Base-by-base conservation (phyloP, 495 filamentous ascomycete species). In the Aspergillus cavernicola region DNA sequence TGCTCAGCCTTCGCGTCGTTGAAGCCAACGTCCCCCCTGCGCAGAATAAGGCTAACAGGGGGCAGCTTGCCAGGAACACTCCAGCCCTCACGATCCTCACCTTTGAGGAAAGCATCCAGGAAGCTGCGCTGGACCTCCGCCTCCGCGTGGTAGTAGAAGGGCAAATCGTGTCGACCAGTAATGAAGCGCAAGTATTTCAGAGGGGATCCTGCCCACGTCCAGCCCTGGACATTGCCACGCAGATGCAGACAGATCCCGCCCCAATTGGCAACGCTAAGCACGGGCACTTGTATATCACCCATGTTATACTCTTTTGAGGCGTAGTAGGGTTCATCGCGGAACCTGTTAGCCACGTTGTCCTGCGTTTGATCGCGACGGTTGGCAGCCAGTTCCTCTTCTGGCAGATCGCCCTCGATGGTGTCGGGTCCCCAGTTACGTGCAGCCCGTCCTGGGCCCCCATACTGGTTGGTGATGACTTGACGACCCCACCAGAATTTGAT, bases 181-280 rank as follows among this genome's bases (percentile, higher is more conserved):
- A 85, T 81, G 59, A 85, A 80, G 9, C 82, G 75, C 1, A 85
- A 65, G 48, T 79, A 85, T 62, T 85, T 85, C 50, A 77, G 60
- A 44, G 76, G 64, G 5, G 82, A 85, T 0, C 80, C 77, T 1
- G 83, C 80, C 39, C 73, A 58, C 7, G 62, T 70, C 43, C 70
- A 87, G 0, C 83, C 84, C 52, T 81, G 65, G 12, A 87, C 74
- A 55, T 87, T 87, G 1, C 84, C 84, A 9, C 84, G 68, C 20
- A 87, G 69, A 60, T 85, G 84, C 0, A 85, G 68, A 3, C 77
- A 52, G 35, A 81, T 83, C 5, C 80, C 80, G 3, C 82, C 24
- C 80, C 76, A 82, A 55, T 87, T 87, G 0, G 75, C 84, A 6
- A 87, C 82, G 8, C 66, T 73, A 0, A 87, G 72, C 6, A 87